Evolutionary conservation across 176 grass and related monocot species (phyloP), one percentile per base, ranked within the genome.

Genomic region (Paspalum vaginatum): DNA sequence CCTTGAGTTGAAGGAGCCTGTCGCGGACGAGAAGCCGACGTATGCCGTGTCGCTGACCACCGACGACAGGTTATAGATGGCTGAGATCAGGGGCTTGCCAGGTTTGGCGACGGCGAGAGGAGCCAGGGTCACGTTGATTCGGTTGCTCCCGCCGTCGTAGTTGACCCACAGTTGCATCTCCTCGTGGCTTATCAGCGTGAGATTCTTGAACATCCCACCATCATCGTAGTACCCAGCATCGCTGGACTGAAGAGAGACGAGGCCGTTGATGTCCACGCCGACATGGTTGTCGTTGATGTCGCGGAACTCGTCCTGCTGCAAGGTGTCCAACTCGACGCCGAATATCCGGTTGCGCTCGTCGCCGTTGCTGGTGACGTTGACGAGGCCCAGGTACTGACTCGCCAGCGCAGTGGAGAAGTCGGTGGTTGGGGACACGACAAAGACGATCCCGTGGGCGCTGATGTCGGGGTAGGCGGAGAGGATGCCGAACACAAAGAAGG

Each of bases 11-110:
- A 40, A 76, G 17, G 22, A 59, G 8, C 73, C 73, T 13, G 73
- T 58, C 13, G 73, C 54, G n/a, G 54, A 76, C 8, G 73, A 76
- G 73, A 76, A 76, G 15, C 73, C 73, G 12, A 61, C 73, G 16
- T 58, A 76, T 20, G 54, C 54, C 9, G 53, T 76, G n/a, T 76
- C 73, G 6, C 11, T 42, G 50, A 76, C 25, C 73, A 76, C 73
- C 38, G 73, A 13, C 2, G 73, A 76, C 8, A 61, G 54, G 54
- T 76, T 24, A 38, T 58, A 39, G 18, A 27, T 41, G 37, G 38
- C 18, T 10, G 73, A 76, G 26, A 76, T 42, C 26, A 76, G 51
- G 6, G 73, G 73, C 32, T 42, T 76, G 5, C 2, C 11, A 57
- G 54, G 54, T 22, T 20, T 57, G 5, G 54, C 20, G 7, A 57